Base-by-base conservation (phyloP, 2,329 filamentous ascomycete genomes). In the Thielaviopsis musarum region DNA sequence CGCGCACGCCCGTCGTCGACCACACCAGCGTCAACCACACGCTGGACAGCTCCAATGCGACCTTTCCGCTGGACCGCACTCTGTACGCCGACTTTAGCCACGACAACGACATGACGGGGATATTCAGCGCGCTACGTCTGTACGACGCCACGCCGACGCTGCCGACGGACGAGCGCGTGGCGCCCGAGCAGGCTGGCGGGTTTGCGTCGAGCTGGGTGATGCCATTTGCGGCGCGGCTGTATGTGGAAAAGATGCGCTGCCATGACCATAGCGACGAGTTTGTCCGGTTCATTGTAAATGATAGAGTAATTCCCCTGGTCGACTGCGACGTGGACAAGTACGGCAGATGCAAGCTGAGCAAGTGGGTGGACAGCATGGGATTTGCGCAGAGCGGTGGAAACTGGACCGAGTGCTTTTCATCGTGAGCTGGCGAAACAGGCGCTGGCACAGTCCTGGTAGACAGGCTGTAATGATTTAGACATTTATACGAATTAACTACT, bases 21-120 rank as follows among this genome's bases (percentile, higher is more conserved):
- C 71, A 80, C 61, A 95, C 89, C 0, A 82, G 76, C 59, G 88
- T 84, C 5, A 95, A 96, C 70, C 74, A 73, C 41, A 95, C 90
- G 0, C 77, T 95, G 0, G 87, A 94, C 68, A 72, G 73, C 5
- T 75, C 82, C 61, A 72, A 78, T 0, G 67, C 70, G 6, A 91
- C 87, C 0, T 96, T 95, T 66, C 90, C 91, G 0, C 73, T 95
- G 0, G 76, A 78, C 62, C 71, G 74, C 52, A 72, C 72, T 12
- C 72, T 95, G 1, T 96, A 94, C 67, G 90, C 88, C 0, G 91
- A 96, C 70, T 95, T 96, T 68, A 88, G 84, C 63, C 91, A 96
- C 70, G 91, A 96, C 71, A 95, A 94, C 69, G 83, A 86, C 67
- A 89, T 96, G 82, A 81, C 80, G 30, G 78, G 79, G 7, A 81